These are phyloP conservation scores for Zarea fungicola DNA, from an alignment of 2,329 filamentous ascomycete species.

Conservation along the genomic window DNA sequence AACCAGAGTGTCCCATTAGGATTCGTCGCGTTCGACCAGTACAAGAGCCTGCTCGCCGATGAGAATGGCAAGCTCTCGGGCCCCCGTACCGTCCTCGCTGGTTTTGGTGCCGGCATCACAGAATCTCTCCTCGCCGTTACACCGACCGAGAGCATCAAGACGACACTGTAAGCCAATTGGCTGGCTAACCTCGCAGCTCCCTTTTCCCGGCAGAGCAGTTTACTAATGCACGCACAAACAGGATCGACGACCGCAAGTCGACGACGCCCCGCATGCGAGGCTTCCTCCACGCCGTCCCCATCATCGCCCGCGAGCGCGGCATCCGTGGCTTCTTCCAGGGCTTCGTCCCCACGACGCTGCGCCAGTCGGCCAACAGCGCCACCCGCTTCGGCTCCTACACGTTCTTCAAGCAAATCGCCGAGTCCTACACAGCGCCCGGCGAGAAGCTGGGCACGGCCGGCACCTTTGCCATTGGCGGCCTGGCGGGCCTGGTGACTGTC, in stretches of 20 bases:
- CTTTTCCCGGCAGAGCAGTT: too few relatives aligned
- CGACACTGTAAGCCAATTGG: constrained; percentile 60
- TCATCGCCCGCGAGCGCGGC: constrained; percentile 85
- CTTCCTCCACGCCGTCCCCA: constrained; percentile 81
- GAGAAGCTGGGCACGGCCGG: constrained; percentile 86
- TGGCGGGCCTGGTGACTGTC: constrained; percentile 88
- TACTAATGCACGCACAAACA: too few relatives aligned
- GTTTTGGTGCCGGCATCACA: constrained; percentile 90
- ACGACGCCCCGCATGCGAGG: constrained; percentile 81
- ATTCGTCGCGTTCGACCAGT: constrained; percentile 95
- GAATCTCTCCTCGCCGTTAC: constrained; percentile 92
- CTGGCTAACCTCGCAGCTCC: too few relatives aligned
- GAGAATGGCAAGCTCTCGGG: constrained; percentile 83
- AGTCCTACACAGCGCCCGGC: constrained; percentile 86
- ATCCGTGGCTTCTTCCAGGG: constrained; percentile 94
- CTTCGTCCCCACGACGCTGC: constrained; percentile 87
- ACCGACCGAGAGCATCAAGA: constrained; percentile 97
- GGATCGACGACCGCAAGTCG: constrained; percentile 90
- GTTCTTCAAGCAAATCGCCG: constrained; percentile 81
- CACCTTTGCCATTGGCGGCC: constrained; percentile 85
- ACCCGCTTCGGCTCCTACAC: constrained; percentile 89
- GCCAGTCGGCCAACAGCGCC: constrained; percentile 92
- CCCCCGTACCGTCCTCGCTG: constrained; percentile 84
- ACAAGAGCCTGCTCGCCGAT: constrained; percentile 78
- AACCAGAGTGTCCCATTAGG: constrained; percentile 40